A percentile compares a stretch with the other conserved stretches of the same genome.
These are phyloP conservation scores for Geoglossum cookeanum DNA, from an alignment of 2,329 filamentous ascomycete species.

Conservation along the genomic window DNA sequence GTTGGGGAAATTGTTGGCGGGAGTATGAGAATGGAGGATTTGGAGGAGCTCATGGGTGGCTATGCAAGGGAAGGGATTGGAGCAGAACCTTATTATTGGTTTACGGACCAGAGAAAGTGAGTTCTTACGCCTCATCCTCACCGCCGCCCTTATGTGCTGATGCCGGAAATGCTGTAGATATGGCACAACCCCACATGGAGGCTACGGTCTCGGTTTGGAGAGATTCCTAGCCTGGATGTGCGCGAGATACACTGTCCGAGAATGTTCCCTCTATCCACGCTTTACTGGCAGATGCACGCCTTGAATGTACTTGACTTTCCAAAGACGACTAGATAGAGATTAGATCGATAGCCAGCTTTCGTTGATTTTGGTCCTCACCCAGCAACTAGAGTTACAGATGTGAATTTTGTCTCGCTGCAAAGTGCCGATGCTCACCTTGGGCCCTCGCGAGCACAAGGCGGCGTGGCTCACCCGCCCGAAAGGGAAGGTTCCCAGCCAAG, in stretches of 20 bases:
- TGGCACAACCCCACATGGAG: constrained; percentile 77
- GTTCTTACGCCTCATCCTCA: constrained; percentile 19
- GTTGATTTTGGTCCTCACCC: too few species aligned
- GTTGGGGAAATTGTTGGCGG: constrained; percentile 96
- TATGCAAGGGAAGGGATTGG: constrained; percentile 78
- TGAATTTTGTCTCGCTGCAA: too few species aligned
- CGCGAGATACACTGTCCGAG: constrained; percentile 44
- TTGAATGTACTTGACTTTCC: constrained; percentile 11
- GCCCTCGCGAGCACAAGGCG: too few species aligned
- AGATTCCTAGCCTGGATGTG: constrained; percentile 53
- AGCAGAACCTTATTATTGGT: constrained; percentile 87
- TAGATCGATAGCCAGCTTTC: too few species aligned
- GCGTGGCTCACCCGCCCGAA: too few species aligned
- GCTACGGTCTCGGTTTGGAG: constrained; percentile 84
- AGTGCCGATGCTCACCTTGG: too few species aligned
- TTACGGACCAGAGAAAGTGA: constrained; percentile 89
- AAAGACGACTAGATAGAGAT: not conserved
- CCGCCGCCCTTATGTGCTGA: not conserved
- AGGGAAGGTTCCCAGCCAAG: too few species aligned
- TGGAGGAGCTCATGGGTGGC: constrained; percentile 72
- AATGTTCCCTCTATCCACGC: constrained; percentile 32
- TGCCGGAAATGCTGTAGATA: constrained; percentile 35
- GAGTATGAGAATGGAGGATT: constrained; percentile 87
- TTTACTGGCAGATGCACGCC: constrained; percentile 32
- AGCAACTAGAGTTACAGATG: too few species aligned